Conservation (phyloP, 352 stramenopile genomes). For the Phytophthora constricta region DNA sequence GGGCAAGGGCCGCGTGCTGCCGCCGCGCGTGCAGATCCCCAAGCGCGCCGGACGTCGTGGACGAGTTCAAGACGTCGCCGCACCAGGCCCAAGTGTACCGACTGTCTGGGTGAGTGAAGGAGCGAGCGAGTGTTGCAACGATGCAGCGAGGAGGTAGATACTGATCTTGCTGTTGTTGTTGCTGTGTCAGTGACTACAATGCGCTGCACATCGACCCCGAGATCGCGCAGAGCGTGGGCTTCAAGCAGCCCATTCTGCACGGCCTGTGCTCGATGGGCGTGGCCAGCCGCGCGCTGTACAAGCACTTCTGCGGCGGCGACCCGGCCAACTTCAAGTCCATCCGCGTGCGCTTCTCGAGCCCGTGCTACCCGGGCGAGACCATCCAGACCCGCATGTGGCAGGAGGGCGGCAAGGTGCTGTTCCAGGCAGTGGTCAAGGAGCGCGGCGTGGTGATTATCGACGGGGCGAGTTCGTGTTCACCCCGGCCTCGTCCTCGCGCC, state of each 20-base stretch:
- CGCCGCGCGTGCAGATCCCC: conserved; percentile 77
- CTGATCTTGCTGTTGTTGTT: not conserved
- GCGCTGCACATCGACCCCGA: conserved; percentile 93
- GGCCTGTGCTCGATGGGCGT: conserved; percentile 94
- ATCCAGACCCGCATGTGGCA: conserved; percentile 89
- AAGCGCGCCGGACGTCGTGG: conserved; percentile 68
- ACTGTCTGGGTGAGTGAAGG: conserved; percentile 78
- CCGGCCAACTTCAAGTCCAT: conserved; percentile 82
- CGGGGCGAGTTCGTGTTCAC: conserved; percentile 79
- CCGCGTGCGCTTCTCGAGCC: conserved; percentile 88
- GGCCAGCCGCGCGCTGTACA: conserved; percentile 78
- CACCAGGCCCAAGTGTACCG: conserved; percentile 92
- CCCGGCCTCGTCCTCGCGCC: conserved; percentile 21
- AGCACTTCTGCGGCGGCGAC: conserved; percentile 78
- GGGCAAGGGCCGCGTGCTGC: conserved; percentile 67
- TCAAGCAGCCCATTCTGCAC: conserved; percentile 92
- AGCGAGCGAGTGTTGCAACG: not conserved
- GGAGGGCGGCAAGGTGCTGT: conserved; percentile 59
- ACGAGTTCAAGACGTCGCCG: conserved; percentile 72
- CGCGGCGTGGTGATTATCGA: conserved; percentile 80
- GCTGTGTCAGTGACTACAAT: conserved; percentile 91
- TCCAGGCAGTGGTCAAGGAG: conserved; percentile 81
- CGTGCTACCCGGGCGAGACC: conserved; percentile 87
- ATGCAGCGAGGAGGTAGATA: not conserved
- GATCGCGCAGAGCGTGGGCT: conserved; percentile 78